Conservation (phyloP, 148 eudicot species). For the Nepenthes gracilis region DNA sequence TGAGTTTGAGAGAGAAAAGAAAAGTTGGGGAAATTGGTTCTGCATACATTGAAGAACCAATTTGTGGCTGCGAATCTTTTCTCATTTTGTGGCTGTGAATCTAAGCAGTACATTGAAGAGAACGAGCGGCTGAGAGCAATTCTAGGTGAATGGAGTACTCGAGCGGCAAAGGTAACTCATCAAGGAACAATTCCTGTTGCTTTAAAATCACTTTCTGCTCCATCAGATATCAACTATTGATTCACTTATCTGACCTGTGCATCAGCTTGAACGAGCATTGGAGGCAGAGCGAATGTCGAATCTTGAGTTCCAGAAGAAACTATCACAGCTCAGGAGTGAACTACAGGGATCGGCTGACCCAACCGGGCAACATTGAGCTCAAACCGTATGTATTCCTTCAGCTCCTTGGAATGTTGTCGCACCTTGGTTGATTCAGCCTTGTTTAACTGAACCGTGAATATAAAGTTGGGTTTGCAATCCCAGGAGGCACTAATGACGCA, state of each 20-base stretch:
- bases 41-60: too few relatives aligned
- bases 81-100: not conserved
- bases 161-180: constrained; percentile 81
- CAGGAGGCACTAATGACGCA: too few relatives aligned
- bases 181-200: not conserved
- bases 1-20: too few relatives aligned
- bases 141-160: constrained; percentile 87
- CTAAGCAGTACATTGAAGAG: constrained; percentile 79
- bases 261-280: constrained; percentile 83
- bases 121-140: constrained; percentile 94
- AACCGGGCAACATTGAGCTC: constrained; percentile 7
- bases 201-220: not conserved
- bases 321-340: constrained; percentile 24
- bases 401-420: too few relatives aligned
- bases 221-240: not conserved
- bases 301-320: constrained; percentile 66
- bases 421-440: too few relatives aligned
- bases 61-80: not conserved
- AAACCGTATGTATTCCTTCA: too few relatives aligned
- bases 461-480: too few relatives aligned
- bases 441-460: too few relatives aligned
- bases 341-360: constrained; percentile 28
- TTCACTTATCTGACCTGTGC: not conserved
- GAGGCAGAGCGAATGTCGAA: constrained; percentile 70
- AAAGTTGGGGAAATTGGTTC: too few relatives aligned